These are phyloP conservation scores for Erythrophleum fordii DNA, from an alignment of 306 rosid species.

Conservation along the genomic window DNA sequence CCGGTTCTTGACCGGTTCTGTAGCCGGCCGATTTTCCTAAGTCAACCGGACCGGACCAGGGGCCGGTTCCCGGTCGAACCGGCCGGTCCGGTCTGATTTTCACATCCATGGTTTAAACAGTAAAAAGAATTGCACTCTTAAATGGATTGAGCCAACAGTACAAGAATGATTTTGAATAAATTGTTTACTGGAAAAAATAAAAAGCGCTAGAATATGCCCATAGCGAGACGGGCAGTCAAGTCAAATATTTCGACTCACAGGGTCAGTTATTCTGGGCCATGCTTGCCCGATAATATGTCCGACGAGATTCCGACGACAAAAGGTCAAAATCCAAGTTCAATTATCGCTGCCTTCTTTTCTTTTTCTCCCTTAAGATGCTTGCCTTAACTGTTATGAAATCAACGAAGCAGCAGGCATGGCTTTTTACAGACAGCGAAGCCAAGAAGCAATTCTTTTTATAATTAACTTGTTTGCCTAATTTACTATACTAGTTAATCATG, in stretches of 20 bases:
- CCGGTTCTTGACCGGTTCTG: too few relatives aligned
- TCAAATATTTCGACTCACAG: background rate
- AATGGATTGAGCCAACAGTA: too few relatives aligned
- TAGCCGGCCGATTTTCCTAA: too few relatives aligned
- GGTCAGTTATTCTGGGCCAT: background rate
- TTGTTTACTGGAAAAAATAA: background rate
- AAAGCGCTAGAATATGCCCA: too few relatives aligned
- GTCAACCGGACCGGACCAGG: too few relatives aligned
- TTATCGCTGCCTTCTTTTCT: background rate
- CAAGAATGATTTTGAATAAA: too few relatives aligned
- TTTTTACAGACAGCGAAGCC: background rate
- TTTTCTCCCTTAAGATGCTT: background rate
- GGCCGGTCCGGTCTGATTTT: too few relatives aligned
- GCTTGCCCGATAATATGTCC: background rate
- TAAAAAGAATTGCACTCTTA: too few relatives aligned
- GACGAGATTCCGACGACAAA: background rate
- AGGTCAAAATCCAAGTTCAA: background rate
- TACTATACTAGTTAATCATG: background rate
- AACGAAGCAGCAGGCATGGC: background rate
- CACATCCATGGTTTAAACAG: too few relatives aligned
- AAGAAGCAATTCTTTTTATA: background rate
- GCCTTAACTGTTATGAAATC: background rate
- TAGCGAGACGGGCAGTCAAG: background rate
- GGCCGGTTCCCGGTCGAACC: too few relatives aligned
- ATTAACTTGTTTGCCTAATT: background rate